Base-by-base conservation (phyloP, 164 flowering plant genomes). In the Piper betle region DNA sequence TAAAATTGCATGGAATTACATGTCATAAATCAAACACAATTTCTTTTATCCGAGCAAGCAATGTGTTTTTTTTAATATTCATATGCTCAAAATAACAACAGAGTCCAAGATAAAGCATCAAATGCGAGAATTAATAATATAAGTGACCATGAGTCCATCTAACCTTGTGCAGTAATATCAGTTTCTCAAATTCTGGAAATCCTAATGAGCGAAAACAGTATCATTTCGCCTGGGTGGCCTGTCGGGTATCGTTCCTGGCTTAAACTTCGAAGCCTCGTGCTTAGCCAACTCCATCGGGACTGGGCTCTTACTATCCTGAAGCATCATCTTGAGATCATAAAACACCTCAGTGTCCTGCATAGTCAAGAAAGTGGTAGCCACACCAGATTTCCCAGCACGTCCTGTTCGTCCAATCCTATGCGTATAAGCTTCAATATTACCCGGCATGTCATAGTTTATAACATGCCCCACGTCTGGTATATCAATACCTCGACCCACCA, bases 371-470 rank as follows among this genome's bases (percentile, higher is more conserved):
- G 96, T 87, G 25, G 96, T 86, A 10, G 97, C 97, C 56, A 81
- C 80, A 73, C 97, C 97, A 0, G 89, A 83, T 76, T 91, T 91
- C 46, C 97, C 96, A 12, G 97, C 97, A 75, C 96, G 89, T 2
- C 97, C 97, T 53, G 97, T 91, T 56, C 97, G 74, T 43, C 97
- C 94, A 74, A 90, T 90, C 55, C 97, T 86, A 72, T 90, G 97
- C 0, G 91, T 85, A 72, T 90, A 87, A 77, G 77, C 81, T 67
- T 90, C 96, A 60, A 87, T 84, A 62, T 81, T 81, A 6, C 80
- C 79, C 12, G 96, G 96, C 93, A 86, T 90, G 72, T 90, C 93
- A 68, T 72, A 80, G 69, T 91, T 91, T 60, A 85, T 86, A 25
- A 90, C 97, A 70, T 87, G 87, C 10, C 91, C 91, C 57, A 90